Base-by-base conservation (phyloP, 495 filamentous ascomycete species). In the Penicillium coffeae region DNA sequence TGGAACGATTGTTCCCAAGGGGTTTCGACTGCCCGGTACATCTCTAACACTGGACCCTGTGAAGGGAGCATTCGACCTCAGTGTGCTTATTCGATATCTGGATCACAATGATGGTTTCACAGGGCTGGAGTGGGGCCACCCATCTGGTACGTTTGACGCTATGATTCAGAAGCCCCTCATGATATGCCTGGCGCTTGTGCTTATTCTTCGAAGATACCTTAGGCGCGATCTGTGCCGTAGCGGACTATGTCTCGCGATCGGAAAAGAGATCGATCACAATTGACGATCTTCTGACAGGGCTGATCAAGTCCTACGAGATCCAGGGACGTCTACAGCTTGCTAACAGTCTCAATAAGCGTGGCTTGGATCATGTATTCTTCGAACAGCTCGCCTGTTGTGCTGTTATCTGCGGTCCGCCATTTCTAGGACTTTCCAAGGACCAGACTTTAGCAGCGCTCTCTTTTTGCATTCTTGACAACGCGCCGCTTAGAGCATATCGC, bases 291-390 rank as follows among this genome's bases (percentile, higher is more conserved):
- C 51, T 74, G 9, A 38, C 42, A 7, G 66, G 64, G 7, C 33
- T 69, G 35, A 69, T 75, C 47, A 76, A 76, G 50, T 65, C 71
- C 1, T 75, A 76, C 41, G 73, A 78, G 46, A 70, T 78, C 35
- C 73, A 77, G 36, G 74, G 73, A n/a, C 54, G 42, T 35, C 65
- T 69, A 36, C 71, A 68, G 14, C 54, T 69, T 2, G 32, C 43
- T 2, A 75, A 75, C 27, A 52, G 70, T 4, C 70, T 74, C 46
- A 75, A 76, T 43, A 33, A 27, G 0, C 40, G 54, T 18, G 74
- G 75, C 0, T 52, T 77, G 0, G 74, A 78, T 52, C 74, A 76
- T 58, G 62, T 62, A 0, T 63, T 78, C 13, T 56, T 76, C 0
- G 71, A 74, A 27, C 73, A 76, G 42, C 39, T 78, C 2, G 71